Base-by-base conservation (phyloP, 2,329 filamentous ascomycete genomes). In the Epichloe sylvatica region DNA sequence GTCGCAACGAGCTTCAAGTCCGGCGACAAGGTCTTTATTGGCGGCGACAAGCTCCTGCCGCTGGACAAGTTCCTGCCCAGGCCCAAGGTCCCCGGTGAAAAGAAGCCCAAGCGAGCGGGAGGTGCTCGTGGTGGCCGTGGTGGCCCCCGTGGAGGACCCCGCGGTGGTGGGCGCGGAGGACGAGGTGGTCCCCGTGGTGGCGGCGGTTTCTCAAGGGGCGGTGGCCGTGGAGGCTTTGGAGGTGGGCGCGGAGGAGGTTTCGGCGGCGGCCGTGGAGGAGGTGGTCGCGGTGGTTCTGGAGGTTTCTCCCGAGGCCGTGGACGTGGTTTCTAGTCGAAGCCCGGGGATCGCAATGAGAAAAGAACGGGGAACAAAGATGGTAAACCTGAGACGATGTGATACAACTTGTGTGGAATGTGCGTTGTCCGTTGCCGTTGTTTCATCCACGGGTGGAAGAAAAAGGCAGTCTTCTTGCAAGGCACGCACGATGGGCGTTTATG, bases 11-110 rank as follows among this genome's bases (percentile, higher is more conserved):
- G 86, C 39, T 98, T 97, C 82, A 94, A 96, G 75, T 72, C 83
- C 55, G 92, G 92, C 65, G 92, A 97, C 76, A 95, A 94, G 73
- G 94, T 98, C 72, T 98, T 83, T 75, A 95, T 97, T 64, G 86
- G 84, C 60, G 80, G 83, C 62, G 92, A 97, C 73, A 98, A 96
- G 76, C 80, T 96, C 47, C 76, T 98, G 54, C 91, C 92, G 42
- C 74, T 97, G 60, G 92, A 98, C 70, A 89, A 85, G 76, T 98
- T 98, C 77, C 75, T 97, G 52, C 92, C 92, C 56, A 95, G 90
- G 76, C 91, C 91, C 49, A 96, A 96, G 75, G 73, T 75, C 47
- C 70, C 72, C 35, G 84, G 84, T 62, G 79, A 82, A 70, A 69
- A 72, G 55, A 76, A 76, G 70, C 67, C 72, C 55, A 76, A 74